A percentile compares a stretch with the other conserved stretches of the same genome.
Conservation (phyloP, 257 asterid genomes). For the Plantago elongata region DNA sequence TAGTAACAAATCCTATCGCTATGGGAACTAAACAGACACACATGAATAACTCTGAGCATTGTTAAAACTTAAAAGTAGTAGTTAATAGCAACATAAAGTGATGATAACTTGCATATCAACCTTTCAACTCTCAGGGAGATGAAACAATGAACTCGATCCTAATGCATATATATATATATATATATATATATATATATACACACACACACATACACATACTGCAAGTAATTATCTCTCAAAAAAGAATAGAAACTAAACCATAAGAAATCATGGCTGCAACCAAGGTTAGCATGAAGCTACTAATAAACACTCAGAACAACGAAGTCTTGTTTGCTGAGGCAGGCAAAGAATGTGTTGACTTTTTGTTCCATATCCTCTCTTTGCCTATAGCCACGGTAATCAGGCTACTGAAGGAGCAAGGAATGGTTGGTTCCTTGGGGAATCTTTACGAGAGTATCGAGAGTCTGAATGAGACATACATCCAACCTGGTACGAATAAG, state of each 20-base stretch:
- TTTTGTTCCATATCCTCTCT: conserved; percentile 25
- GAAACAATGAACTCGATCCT: too few relatives aligned
- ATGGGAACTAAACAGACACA: neutral
- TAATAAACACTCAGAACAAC: conserved; percentile 22
- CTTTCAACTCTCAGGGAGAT: too few relatives aligned
- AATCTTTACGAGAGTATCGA: conserved; percentile 28
- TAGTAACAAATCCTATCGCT: too few relatives aligned
- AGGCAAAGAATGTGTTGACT: conserved; percentile 31
- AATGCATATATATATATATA: too few relatives aligned
- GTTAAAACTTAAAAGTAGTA: too few relatives aligned
- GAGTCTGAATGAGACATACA: conserved; percentile 22
- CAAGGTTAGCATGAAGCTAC: conserved; percentile 28
- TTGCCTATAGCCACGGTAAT: conserved; percentile 22
- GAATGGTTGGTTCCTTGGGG: conserved; percentile 21
- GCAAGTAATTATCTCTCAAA: neutral
- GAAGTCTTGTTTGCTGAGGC: conserved; percentile 38
- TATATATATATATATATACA: too few relatives aligned
- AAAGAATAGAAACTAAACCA: neutral
- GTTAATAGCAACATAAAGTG: too few relatives aligned
- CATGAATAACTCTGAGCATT: too few relatives aligned
- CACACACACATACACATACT: too few relatives aligned
- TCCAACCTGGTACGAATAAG: conserved; percentile 21
- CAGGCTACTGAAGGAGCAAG: conserved; percentile 13
- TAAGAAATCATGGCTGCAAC: conserved; percentile 10
- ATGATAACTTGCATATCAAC: too few relatives aligned